Percentiles rank a stretch among this genome's conserved stretches.
phyloP scores from a whole-genome alignment of 2,329 filamentous ascomycete genomes.

The Dothideomycetes sp. region DNA sequence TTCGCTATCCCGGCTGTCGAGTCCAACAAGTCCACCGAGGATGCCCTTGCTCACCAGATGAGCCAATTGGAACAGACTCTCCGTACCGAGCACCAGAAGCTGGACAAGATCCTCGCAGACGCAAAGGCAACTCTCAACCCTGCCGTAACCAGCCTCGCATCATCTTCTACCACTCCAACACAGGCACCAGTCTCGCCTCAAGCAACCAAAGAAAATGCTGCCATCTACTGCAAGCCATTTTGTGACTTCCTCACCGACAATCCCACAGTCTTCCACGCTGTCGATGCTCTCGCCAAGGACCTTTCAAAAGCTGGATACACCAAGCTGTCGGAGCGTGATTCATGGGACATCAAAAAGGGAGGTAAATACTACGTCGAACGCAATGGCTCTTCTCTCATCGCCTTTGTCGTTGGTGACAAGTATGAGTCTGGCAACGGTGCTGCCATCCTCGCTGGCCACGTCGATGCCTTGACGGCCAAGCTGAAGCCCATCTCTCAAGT shows the following conservation, averaged over 20 bases:
- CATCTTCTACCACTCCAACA: background rate
- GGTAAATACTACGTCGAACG: conserved; percentile 84
- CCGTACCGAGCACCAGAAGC: conserved; percentile 6
- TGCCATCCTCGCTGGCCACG: conserved; percentile 81
- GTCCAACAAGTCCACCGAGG: conserved; percentile 2
- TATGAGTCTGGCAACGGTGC: conserved; percentile 80
- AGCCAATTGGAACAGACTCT: conserved; percentile 5
- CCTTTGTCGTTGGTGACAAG: conserved; percentile 69
- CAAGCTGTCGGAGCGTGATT: conserved; percentile 67
- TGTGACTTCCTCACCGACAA: conserved; percentile 79
- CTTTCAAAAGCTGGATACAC: conserved; percentile 63
- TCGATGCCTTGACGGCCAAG: conserved; percentile 82
- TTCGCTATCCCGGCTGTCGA: too few species aligned
- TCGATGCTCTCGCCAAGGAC: conserved; percentile 65
- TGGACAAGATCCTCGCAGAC: conserved; percentile 6
- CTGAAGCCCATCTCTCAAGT: conserved; percentile 85
- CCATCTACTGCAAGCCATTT: conserved; percentile 66
- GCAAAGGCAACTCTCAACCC: background rate
- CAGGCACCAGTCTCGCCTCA: background rate
- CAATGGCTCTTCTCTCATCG: conserved; percentile 76
- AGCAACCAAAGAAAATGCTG: conserved; percentile 6
- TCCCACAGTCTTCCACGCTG: conserved; percentile 87
- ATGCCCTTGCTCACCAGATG: conserved; percentile 23
- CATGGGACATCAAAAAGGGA: conserved; percentile 70
- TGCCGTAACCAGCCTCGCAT: background rate